These are phyloP conservation scores for Neoscytalidium dimidiatum DNA, from an alignment of 2,329 filamentous ascomycete genomes.

Conservation along the genomic window DNA sequence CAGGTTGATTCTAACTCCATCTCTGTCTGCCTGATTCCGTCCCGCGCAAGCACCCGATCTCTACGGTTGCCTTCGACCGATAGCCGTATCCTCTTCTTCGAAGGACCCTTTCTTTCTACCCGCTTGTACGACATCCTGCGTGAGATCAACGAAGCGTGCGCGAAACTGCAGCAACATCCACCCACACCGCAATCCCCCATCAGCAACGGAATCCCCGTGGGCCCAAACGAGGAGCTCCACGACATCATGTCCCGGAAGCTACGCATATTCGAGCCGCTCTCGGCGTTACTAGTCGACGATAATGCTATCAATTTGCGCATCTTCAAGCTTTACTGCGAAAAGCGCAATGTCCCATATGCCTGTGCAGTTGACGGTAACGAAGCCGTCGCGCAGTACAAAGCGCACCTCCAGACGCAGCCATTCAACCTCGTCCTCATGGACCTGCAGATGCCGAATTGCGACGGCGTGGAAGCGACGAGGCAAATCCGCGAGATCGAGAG, in stretches of 20 bases:
- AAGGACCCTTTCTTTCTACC: constrained; percentile 31
- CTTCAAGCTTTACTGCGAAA: constrained; percentile 50
- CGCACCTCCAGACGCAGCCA: constrained; percentile 29
- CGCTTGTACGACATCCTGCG: constrained; percentile 23
- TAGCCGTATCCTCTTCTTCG: constrained; percentile 29
- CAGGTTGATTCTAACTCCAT: constrained; percentile 25
- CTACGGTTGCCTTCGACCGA: constrained; percentile 22
- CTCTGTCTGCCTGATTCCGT: constrained; percentile 33
- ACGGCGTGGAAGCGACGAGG: constrained; percentile 42
- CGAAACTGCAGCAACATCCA: background rate
- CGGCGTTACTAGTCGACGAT: constrained; percentile 49
- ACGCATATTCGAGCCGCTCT: constrained; percentile 2
- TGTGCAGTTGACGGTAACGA: constrained; percentile 48
- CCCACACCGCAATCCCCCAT: background rate
- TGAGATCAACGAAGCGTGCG: constrained; percentile 19
- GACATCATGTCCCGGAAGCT: background rate
- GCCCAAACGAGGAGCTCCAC: background rate
- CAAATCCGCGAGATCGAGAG: constrained; percentile 41
- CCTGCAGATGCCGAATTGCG: constrained; percentile 48
- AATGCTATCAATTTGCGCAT: constrained; percentile 54
- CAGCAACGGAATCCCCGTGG: background rate
- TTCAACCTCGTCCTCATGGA: constrained; percentile 48
- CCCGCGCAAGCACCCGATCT: constrained; percentile 25
- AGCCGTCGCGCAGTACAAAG: constrained; percentile 43
- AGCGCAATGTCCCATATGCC: constrained; percentile 44